Evolutionary conservation across 495 filamentous ascomycete genomes (phyloP), one percentile per base, ranked within the genome.

Genomic region (Penicillium crystallinum): DNA sequence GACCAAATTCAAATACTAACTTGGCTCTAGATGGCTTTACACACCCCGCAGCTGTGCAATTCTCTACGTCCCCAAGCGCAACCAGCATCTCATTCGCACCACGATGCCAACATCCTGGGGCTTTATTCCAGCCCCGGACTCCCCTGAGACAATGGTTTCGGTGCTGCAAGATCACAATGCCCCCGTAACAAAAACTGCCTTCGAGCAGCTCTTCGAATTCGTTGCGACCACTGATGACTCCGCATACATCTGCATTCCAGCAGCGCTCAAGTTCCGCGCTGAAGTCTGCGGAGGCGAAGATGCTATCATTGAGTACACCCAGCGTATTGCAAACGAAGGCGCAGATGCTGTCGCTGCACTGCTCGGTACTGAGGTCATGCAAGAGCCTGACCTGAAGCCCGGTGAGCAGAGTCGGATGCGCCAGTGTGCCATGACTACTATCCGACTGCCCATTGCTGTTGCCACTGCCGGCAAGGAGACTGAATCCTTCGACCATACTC

Each of bases 31-130:
- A 75, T 97, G 92, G 92, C 79, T 96, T 14, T 88, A 82, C 58
- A 81, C 83, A 10, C 92, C 91, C n/a, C 81, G 92, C 36, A 83
- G 82, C 22, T 88, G 82, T 58, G 89, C 90, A 2, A 75, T 90
- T 1, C 79, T 97, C 42, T 88, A 95, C 64, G 89, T 95, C 1
- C 83, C 88, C 0, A 47, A 69, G 9, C 76, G 81, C 11, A 86
- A 95, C 61, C 92, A 96, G 59, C 69, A 70, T 19, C 63, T 91
- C 18, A 80, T 96, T 17, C 82, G 88, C 11, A 82, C 83, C 9
- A 85, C 86, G 0, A 54, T 96, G 27, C 90, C 92, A 10, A 96
- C 78, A 2, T 81, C 79, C 18, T 79, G 79, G 62, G 80, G 78
- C 15, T 81, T 74, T 53, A 77, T 76, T 30, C 68, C 77, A 10